Evolutionary conservation across 805 yeast genomes (phyloP).

Genomic region (Spathaspora boniae): DNA sequence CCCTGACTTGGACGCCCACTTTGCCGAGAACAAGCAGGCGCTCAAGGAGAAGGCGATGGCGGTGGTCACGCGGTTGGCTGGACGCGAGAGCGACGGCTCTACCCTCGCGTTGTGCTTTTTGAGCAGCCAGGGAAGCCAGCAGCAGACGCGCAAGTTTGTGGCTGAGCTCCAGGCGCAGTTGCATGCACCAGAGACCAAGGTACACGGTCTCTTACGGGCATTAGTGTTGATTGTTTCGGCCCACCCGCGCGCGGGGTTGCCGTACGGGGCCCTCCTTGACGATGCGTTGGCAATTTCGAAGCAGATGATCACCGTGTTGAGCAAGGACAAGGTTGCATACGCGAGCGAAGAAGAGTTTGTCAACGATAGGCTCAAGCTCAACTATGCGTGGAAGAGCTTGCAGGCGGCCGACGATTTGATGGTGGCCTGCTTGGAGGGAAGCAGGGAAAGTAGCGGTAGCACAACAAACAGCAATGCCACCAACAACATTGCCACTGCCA

Average conservation of each 20-base stretch:
- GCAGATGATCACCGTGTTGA: slow-evolving; percentile 1
- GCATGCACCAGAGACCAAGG: background rate
- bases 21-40: slow-evolving; percentile 1
- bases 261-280: background rate
- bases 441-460: no score
- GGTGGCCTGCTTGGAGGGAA: slow-evolving; percentile 40
- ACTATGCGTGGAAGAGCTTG: slow-evolving; percentile 79
- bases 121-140: slow-evolving; percentile 21
- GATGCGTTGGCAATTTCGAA: slow-evolving; percentile 3
- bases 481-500: background rate
- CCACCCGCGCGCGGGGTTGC: background rate
- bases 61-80: slow-evolving; percentile 39
- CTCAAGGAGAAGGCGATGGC: slow-evolving; percentile 5
- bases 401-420: slow-evolving; percentile 68
- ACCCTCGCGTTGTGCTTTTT: slow-evolving; percentile 62
- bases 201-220: slow-evolving; percentile 6
- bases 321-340: slow-evolving; percentile 5
- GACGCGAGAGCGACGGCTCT: slow-evolving; percentile 76
- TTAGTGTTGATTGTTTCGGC: slow-evolving; percentile 1
- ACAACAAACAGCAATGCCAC: slow-evolving; percentile 6
- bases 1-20: background rate
- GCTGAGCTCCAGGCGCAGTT: slow-evolving; percentile 47
- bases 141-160: background rate
- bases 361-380: slow-evolving; percentile 42
- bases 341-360: slow-evolving; percentile 5